Evolutionary conservation across 2,329 filamentous ascomycete genomes (phyloP).

Genomic region (Dryadomyces sulphureus): DNA sequence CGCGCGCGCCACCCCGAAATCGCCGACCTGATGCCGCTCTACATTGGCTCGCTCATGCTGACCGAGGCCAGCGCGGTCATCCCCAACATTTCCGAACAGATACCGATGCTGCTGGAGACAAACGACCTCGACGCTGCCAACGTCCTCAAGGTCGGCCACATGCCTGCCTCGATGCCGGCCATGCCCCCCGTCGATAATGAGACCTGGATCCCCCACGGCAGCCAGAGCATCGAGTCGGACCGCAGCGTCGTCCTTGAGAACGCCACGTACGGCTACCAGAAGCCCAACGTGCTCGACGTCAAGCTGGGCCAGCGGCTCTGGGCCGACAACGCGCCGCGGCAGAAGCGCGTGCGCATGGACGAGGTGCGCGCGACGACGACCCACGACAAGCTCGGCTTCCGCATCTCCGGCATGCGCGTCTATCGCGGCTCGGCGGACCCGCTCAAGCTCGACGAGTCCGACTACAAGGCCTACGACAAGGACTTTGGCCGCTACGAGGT

Average conservation of each 20-base stretch:
- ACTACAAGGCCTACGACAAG: slow-evolving; percentile 47
- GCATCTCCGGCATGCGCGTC: slow-evolving; percentile 51
- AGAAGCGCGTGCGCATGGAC: slow-evolving; percentile 46
- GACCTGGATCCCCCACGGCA: slow-evolving; percentile 33
- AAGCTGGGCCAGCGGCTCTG: slow-evolving; percentile 81
- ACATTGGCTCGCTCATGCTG: slow-evolving; percentile 66
- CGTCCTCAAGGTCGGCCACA: background rate
- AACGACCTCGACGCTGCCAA: slow-evolving; percentile 3
- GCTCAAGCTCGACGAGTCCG: slow-evolving; percentile 33
- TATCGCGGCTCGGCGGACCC: slow-evolving; percentile 35
- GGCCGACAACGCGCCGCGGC: slow-evolving; percentile 53
- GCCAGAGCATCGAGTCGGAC: slow-evolving; percentile 56
- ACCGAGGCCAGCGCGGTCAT: slow-evolving; percentile 32
- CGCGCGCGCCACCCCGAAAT: slow-evolving; percentile 54
- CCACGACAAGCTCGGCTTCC: slow-evolving; percentile 44
- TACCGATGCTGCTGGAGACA: slow-evolving; percentile 27
- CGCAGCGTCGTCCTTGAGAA: slow-evolving; percentile 77
- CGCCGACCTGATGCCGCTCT: slow-evolving; percentile 67
- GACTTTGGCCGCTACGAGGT: slow-evolving; percentile 42
- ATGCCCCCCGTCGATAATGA: slow-evolving; percentile 13
- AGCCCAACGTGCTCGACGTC: slow-evolving; percentile 82
- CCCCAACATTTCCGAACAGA: slow-evolving; percentile 32
- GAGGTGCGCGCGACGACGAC: slow-evolving; percentile 44
- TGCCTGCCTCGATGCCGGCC: slow-evolving; percentile 1
- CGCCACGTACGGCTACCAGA: slow-evolving; percentile 62